A percentile compares a stretch with the other conserved stretches of the same genome.
Evolutionary conservation across 106 monocot genomes (phyloP).

Genomic region (Dendrobium officinale): DNA sequence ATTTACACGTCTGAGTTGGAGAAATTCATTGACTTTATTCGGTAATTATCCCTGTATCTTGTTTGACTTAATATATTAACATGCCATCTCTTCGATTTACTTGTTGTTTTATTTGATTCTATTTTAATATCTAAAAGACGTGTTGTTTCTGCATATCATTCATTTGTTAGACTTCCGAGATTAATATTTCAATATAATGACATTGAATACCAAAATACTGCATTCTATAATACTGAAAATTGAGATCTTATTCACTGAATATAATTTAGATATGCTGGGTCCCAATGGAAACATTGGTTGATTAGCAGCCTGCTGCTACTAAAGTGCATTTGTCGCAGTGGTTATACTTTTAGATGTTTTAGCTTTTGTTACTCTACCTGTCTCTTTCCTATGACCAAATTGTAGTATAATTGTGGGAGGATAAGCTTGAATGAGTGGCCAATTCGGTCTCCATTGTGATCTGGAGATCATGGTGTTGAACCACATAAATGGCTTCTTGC

Average conservation of each 20-base stretch:
- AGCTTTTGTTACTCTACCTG: not conserved
- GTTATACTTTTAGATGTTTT: not conserved
- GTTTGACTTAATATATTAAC: not conserved
- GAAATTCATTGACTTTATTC: slow-evolving; percentile 70
- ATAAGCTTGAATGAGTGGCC: not conserved
- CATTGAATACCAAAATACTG: not conserved
- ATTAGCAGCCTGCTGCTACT: not conserved
- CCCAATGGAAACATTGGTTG: not conserved
- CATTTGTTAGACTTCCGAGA: not conserved
- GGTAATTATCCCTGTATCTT: slow-evolving; percentile 30
- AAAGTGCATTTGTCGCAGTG: not conserved
- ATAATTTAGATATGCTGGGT: not conserved
- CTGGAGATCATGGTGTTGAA: not conserved
- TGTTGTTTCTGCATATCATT: not conserved
- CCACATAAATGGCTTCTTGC: not conserved
- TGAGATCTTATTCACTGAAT: not conserved
- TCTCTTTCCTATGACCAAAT: not conserved
- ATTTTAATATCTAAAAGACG: not conserved
- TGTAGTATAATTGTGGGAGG: not conserved
- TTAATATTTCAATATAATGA: not conserved
- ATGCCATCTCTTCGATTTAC: not conserved
- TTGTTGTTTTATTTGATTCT: not conserved
- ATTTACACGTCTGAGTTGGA: slow-evolving; percentile 62
- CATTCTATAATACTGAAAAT: not conserved
- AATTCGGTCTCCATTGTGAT: not conserved